Base-by-base conservation (phyloP, 2,329 filamentous ascomycete species). In the Aspergillus clavatus region DNA sequence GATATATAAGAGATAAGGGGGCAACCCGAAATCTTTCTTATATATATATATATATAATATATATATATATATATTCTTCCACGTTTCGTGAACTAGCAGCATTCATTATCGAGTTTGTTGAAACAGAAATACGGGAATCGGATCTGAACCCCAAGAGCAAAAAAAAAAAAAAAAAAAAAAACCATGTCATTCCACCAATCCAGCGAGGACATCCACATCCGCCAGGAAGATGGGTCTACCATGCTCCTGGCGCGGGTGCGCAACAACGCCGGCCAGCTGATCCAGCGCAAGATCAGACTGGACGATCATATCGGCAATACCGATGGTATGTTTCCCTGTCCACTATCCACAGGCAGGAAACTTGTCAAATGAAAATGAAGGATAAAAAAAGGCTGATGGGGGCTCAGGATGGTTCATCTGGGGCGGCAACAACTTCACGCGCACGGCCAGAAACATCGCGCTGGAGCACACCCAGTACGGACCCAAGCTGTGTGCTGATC, bases 391-490 rank as follows among this genome's bases (percentile, higher is more conserved):
- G 10, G 29, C 18, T 33, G 4, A 24, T 37, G 11, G 38, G 10
- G 2, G 5, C 10, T 10, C 12, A 56, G 54, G 54, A 11, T 53
- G 50, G 47, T 56, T 56, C 41, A 41, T 53, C 45, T 56, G 54
- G 54, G 54, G 50, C 22, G 52, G 54, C 3, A 23, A 27, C 14
- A 48, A 55, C 21, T 56, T 56, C 47, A 53, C 52, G 28, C 44
- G 27, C 12, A 46, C 35, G 19, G 52, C 54, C 8, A 14, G 29
- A 3, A 46, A 56, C 28, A 44, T 56, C 26, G 23, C 26, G 8
- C 46, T 56, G 0, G 52, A 52, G 14, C 21, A 48, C 3, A 51
- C 47, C 8, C 27, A 43, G 10, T 35, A 38, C 14, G 54, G 54
- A 7, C 54, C 54, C 1, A 51, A 55, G 36, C 38, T 56, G 22